A percentile compares a stretch with the other conserved stretches of the same genome.
Conservation (phyloP, 345 rosid species). For the Euphorbia pulcherrima region DNA sequence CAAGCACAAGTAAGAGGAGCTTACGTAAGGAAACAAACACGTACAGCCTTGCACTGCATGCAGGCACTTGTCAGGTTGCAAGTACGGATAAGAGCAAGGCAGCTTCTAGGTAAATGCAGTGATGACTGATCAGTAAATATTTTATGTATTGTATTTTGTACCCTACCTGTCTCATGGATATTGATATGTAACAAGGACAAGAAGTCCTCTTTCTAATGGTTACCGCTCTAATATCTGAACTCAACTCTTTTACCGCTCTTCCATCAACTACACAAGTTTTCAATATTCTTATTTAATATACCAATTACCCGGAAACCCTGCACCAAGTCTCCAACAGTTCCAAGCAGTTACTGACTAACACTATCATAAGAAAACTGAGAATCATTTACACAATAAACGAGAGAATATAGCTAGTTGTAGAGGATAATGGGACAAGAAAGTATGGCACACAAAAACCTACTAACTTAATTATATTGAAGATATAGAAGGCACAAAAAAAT, state of each 20-base stretch:
- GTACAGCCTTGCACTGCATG: slow-evolving; percentile 70
- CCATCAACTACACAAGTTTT: background rate
- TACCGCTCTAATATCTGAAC: background rate
- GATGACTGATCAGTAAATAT: background rate
- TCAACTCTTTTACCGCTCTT: background rate
- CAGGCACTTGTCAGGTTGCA: slow-evolving; percentile 72
- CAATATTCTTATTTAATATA: background rate
- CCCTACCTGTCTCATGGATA: background rate
- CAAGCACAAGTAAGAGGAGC: slow-evolving; percentile 76
- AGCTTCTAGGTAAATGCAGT: slow-evolving; percentile 40
- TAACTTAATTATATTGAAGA: slow-evolving; percentile 2
- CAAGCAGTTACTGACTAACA: background rate
- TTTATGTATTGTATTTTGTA: background rate
- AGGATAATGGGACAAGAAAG: background rate
- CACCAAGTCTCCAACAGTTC: background rate
- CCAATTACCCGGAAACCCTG: background rate
- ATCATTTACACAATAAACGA: background rate
- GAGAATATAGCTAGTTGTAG: background rate
- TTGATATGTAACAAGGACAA: background rate
- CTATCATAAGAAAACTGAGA: background rate
- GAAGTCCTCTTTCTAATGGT: background rate
- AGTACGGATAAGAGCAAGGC: slow-evolving; percentile 67
- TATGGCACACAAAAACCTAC: background rate
- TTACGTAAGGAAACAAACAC: slow-evolving; percentile 55
- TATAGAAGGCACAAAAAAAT: background rate